phyloP scores from a whole-genome alignment of 2,329 filamentous ascomycete species.

The Colletotrichum sansevieriae region DNA sequence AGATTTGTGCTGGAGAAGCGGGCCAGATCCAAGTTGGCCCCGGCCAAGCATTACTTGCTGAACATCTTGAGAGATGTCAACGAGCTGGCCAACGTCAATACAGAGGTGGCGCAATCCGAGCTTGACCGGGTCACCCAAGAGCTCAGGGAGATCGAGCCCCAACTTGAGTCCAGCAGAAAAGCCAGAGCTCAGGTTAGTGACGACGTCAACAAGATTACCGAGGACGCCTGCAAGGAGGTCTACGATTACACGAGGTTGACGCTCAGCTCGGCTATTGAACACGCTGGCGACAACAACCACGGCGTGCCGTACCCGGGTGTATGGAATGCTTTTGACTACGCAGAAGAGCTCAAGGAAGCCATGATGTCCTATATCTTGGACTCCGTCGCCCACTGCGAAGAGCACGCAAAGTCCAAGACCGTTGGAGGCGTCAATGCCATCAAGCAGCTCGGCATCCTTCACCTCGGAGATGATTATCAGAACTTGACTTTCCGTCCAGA shows the following conservation, averaged over 20 bases:
- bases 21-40: conserved; percentile 93
- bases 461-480: conserved; percentile 88
- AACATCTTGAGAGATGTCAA: conserved; percentile 93
- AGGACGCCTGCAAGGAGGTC: conserved; percentile 86
- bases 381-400: conserved; percentile 84
- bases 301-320: conserved; percentile 90
- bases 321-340: conserved; percentile 88
- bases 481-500: conserved; percentile 91
- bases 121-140: conserved; percentile 86
- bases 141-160: conserved; percentile 84
- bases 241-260: conserved; percentile 86
- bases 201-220: conserved; percentile 83
- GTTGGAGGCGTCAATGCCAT: conserved; percentile 87
- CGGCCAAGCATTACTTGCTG: conserved; percentile 93
- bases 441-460: conserved; percentile 87
- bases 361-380: conserved; percentile 91
- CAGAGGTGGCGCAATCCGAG: conserved; percentile 87
- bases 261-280: conserved; percentile 80
- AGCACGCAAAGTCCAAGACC: conserved; percentile 83
- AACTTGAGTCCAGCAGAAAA: conserved; percentile 85
- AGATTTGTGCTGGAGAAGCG: conserved; percentile 97
- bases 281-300: conserved; percentile 81
- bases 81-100: conserved; percentile 86
- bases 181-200: conserved; percentile 85
- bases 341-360: conserved; percentile 90